Evolutionary conservation across 2,329 filamentous ascomycete species (phyloP).

Genomic region (Fusarium acutatum): DNA sequence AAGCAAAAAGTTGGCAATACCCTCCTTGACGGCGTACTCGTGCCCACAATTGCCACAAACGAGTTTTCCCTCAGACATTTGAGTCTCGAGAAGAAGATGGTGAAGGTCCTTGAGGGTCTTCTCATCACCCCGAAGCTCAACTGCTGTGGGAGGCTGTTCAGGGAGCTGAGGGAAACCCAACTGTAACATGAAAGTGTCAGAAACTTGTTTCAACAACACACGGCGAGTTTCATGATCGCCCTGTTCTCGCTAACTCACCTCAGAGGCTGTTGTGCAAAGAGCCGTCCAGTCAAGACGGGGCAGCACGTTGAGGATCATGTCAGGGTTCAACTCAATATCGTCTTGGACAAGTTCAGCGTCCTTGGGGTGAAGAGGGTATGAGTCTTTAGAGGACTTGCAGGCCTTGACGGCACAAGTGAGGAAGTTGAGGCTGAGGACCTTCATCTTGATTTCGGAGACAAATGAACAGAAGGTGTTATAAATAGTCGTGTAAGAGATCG

Average conservation of each 20-base stretch:
- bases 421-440: conserved; percentile 95
- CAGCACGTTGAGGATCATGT: conserved; percentile 85
- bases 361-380: conserved; percentile 91
- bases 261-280: conserved; percentile 76
- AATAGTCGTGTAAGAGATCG: neutral
- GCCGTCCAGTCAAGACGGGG: conserved; percentile 90
- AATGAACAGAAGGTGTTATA: neutral
- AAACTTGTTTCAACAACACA: neutral
- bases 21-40: conserved; percentile 93
- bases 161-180: conserved; percentile 82
- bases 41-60: conserved; percentile 92
- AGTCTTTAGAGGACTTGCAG: conserved; percentile 82
- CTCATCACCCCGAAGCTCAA: conserved; percentile 70
- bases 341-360: conserved; percentile 92
- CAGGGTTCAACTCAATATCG: conserved; percentile 81
- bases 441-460: conserved; percentile 66
- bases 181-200: conserved; percentile 53
- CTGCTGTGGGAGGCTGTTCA: conserved; percentile 67
- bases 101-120: conserved; percentile 82
- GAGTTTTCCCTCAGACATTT: conserved; percentile 86
- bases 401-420: conserved; percentile 94
- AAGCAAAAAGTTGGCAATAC: conserved; percentile 94
- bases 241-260: conserved; percentile 62
- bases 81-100: conserved; percentile 84
- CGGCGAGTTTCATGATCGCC: neutral